Evolutionary conservation across 495 filamentous ascomycete genomes (phyloP).

Genomic region (Jackrogersella multiformis): DNA sequence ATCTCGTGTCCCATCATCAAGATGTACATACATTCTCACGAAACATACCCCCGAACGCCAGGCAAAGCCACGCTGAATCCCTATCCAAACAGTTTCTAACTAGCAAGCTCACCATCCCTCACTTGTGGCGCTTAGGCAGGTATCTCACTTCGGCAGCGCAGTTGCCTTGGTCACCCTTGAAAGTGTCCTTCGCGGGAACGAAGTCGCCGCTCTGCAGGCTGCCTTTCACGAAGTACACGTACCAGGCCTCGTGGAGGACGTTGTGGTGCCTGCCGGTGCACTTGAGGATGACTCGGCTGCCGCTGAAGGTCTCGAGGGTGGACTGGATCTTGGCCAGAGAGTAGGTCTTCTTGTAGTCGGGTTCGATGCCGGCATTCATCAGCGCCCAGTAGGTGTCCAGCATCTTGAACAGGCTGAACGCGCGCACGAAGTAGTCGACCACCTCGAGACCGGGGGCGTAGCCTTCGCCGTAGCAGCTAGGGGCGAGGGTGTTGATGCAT

Average conservation of each 20-base stretch:
- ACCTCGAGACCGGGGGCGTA: slow-evolving; percentile 69
- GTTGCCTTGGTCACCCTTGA: slow-evolving; percentile 50
- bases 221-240: slow-evolving; percentile 82
- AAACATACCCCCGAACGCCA: slow-evolving; percentile 22
- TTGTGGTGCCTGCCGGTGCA: slow-evolving; percentile 62
- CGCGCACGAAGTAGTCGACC: slow-evolving; percentile 68
- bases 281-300: slow-evolving; percentile 72
- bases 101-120: neutral
- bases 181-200: slow-evolving; percentile 59
- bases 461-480: slow-evolving; percentile 71
- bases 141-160: slow-evolving; percentile 51
- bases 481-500: slow-evolving; percentile 75
- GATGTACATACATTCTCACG: neutral
- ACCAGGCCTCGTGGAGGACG: slow-evolving; percentile 82
- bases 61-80: neutral
- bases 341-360: slow-evolving; percentile 69
- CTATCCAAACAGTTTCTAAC: slow-evolving; percentile 7
- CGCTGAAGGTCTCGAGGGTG: slow-evolving; percentile 70
- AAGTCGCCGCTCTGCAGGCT: slow-evolving; percentile 80
- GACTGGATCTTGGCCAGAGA: slow-evolving; percentile 67
- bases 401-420: slow-evolving; percentile 68
- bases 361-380: slow-evolving; percentile 69
- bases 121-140: slow-evolving; percentile 49
- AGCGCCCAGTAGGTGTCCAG: slow-evolving; percentile 67
- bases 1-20: neutral